A percentile compares a stretch with the other conserved stretches of the same genome.
phyloP scores from a whole-genome alignment of 352 stramenopile genomes.

The Globisporangium irregulare region DNA sequence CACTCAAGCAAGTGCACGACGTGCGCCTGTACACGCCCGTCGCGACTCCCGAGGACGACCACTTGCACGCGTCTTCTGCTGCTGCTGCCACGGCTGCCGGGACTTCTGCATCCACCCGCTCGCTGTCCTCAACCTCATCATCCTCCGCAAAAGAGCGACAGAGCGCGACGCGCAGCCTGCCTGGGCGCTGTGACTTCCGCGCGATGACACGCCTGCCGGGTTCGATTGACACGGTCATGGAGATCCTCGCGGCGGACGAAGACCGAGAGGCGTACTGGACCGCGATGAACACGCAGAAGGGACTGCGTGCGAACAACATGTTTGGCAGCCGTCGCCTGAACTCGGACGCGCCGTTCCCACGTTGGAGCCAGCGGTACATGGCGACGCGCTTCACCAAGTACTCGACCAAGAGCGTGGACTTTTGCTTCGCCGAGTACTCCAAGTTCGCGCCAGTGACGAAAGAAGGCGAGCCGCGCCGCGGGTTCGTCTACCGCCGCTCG shows the following conservation, averaged over 20 bases:
- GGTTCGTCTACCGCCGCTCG: conserved; percentile 72
- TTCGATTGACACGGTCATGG: conserved; percentile 51
- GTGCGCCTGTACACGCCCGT: conserved; percentile 66
- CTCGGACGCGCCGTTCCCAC: conserved; percentile 39
- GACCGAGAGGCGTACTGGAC: conserved; percentile 72
- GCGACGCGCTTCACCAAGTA: conserved; percentile 61
- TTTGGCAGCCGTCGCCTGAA: conserved; percentile 32
- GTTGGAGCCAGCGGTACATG: conserved; percentile 69
- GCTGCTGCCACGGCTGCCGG: conserved; percentile 4
- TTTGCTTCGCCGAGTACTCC: conserved; percentile 65
- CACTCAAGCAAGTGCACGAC: conserved; percentile 57
- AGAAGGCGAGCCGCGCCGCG: conserved; percentile 29
- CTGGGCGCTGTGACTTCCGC: conserved; percentile 56
- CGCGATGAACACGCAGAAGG: conserved; percentile 61
- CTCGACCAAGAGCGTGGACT: conserved; percentile 45
- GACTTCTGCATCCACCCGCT: conserved; percentile 26
- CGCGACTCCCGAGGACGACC: conserved; percentile 17
- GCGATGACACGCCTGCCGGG: conserved; percentile 65
- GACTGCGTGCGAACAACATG: conserved; percentile 49
- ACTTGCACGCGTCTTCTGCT: neutral
- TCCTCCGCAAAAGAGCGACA: conserved; percentile 17
- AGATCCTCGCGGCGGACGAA: conserved; percentile 51
- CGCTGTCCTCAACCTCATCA: conserved; percentile 21
- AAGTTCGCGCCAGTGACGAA: conserved; percentile 19
- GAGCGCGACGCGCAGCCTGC: conserved; percentile 16